Evolutionary conservation across 2,329 filamentous ascomycete genomes (phyloP), one percentile per base, ranked within the genome.

Genomic region (Apiospora pterosperma): DNA sequence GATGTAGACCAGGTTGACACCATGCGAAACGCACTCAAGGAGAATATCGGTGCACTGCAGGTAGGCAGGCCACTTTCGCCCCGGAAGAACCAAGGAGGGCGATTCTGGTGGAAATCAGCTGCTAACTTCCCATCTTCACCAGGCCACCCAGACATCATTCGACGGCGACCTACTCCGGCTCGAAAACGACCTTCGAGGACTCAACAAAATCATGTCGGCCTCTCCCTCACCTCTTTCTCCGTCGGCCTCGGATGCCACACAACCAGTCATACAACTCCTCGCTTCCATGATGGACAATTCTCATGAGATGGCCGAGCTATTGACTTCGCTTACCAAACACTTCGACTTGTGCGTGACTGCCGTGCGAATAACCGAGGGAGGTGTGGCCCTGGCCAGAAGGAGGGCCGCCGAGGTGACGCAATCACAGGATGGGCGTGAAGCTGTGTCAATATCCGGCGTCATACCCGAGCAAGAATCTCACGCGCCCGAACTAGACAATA

Each of bases 331-430:
- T 4, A 93, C 93, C 8, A 87, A 86, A 31, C 95, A 98, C 78
- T 97, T 97, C 75, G 95, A 98, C 76, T 87, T 97, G 68, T 97
- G 95, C 76, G 92, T 97, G 16, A 95, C 90, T 1, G 95, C 95
- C 0, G 90, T 97, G 52, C 92, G 93, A 66, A 93, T 95, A 61
- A 97, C 94, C 3, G 93, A 97, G 79, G 91, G 91, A 36, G 91
- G 90, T 5, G 88, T 88, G 14, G 90, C 88, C 5, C 81, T 89
- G 58, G 90, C 90, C 6, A 86, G 89, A 12, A 85, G 86, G 61
- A 90, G 88, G 68, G 90, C 88, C 0, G 90, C 89, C 52, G 90
- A 92, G 69, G 85, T 85, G 36, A 85, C 76, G 72, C 83, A 75
- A 71, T 85, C 73, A 67, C 84, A 77, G 64, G 72, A 73, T 16